A percentile compares a stretch with the other conserved stretches of the same genome.
Evolutionary conservation across 257 asterid genomes (phyloP).

Genomic region (Solanum tacnaense): DNA sequence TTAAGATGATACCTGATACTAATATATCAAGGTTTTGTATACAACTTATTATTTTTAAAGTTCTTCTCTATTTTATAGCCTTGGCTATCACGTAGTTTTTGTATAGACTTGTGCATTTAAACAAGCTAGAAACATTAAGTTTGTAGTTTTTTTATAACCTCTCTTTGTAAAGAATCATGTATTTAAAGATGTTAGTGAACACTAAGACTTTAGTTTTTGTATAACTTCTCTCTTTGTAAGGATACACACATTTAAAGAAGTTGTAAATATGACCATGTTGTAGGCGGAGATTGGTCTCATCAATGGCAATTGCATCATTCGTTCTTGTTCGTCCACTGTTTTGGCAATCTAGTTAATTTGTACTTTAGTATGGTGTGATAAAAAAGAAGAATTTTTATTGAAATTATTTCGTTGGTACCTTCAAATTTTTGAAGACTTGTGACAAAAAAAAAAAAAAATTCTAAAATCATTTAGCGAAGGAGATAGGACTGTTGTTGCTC

Average conservation of each 20-base stretch:
- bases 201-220: background rate
- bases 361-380: background rate
- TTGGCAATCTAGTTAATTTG: background rate
- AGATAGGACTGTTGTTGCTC: background rate
- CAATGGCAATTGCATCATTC: background rate
- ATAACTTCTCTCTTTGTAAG: background rate
- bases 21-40: background rate
- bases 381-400: background rate
- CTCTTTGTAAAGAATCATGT: background rate
- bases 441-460: background rate
- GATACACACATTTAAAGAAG: background rate
- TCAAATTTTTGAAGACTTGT: background rate
- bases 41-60: background rate
- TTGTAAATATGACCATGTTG: background rate
- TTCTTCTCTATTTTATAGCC: background rate
- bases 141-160: background rate
- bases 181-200: background rate
- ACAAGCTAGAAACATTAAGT: background rate
- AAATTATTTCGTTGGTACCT: background rate
- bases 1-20: background rate
- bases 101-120: background rate
- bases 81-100: background rate
- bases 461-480: background rate
- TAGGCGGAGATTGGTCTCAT: background rate
- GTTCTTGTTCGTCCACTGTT: background rate